These are phyloP conservation scores for Crassisporium funariophilum DNA, from an alignment of 768 basidiomycete species.

Conservation along the genomic window DNA sequence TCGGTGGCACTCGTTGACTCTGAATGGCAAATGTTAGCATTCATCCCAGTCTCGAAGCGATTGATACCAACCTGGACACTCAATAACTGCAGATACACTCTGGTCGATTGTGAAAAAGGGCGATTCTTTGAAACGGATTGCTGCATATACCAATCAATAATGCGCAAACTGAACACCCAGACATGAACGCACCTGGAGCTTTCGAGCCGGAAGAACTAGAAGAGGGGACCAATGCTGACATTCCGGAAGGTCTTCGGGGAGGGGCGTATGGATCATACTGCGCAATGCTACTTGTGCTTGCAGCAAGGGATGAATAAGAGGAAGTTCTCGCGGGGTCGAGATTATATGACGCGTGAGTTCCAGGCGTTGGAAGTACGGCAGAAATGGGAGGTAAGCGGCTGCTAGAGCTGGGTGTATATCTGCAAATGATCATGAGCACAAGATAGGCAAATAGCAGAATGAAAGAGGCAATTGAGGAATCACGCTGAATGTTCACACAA, in stretches of 20 bases:
- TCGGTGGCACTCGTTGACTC: conserved; percentile 82
- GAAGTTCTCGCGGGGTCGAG: conserved; percentile 31
- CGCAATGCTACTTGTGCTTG: conserved; percentile 36
- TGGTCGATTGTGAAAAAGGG: conserved; percentile 77
- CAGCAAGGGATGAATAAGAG: conserved; percentile 27
- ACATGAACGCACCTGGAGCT: conserved; percentile 28
- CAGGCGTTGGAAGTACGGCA: conserved; percentile 12
- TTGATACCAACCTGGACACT: conserved; percentile 71
- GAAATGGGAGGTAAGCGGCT: conserved; percentile 16
- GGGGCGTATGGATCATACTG: conserved; percentile 73
- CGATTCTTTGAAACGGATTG: conserved; percentile 75
- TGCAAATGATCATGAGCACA: conserved; percentile 11
- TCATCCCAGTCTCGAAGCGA: neutral
- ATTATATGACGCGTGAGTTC: conserved; percentile 25
- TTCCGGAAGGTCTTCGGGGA: conserved; percentile 45
- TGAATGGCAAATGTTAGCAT: conserved; percentile 26
- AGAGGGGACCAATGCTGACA: conserved; percentile 38
- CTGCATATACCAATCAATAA: conserved; percentile 38
- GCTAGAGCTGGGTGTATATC: conserved; percentile 19
- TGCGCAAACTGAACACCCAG: conserved; percentile 13
- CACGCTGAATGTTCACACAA: conserved; percentile 4
- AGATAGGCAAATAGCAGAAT: neutral
- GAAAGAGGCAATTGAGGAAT: conserved; percentile 4
- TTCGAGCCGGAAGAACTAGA: conserved; percentile 32
- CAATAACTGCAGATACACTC: conserved; percentile 60